These are phyloP conservation scores for Mycena capillaripes DNA, from an alignment of 768 basidiomycete species.

Conservation along the genomic window DNA sequence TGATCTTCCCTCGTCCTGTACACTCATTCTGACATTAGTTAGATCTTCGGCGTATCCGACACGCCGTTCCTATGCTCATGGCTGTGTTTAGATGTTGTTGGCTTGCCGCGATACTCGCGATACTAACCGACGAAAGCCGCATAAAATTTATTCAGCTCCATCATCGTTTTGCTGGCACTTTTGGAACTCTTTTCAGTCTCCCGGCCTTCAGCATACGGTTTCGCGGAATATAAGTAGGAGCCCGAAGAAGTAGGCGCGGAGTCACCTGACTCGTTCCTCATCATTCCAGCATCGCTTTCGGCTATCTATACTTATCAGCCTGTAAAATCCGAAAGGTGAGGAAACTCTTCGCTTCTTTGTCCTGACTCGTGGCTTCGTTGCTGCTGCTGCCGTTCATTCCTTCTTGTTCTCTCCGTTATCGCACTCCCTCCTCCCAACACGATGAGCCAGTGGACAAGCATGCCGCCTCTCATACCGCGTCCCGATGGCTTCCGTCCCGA, in stretches of 20 bases:
- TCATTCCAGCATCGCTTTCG: slow-evolving; percentile 9
- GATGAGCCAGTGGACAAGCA: neutral
- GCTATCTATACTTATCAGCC: neutral
- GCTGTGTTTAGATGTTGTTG: neutral
- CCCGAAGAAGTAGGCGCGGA: neutral
- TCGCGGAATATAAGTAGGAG: neutral
- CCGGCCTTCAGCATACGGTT: too few relatives aligned
- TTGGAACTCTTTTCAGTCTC: neutral
- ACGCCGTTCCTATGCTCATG: neutral
- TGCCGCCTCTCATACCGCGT: slow-evolving; percentile 3
- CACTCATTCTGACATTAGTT: slow-evolving; percentile 9
- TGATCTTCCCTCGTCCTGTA: neutral
- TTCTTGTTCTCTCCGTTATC: neutral
- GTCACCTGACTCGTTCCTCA: slow-evolving; percentile 14
- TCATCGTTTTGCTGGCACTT: neutral
- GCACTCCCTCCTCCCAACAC: neutral
- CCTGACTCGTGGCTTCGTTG: neutral
- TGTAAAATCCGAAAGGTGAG: neutral
- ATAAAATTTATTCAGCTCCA: neutral
- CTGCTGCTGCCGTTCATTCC: neutral
- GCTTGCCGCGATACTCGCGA: neutral
- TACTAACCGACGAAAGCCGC: neutral
- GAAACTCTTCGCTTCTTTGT: neutral
- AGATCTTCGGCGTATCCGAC: too few relatives aligned
- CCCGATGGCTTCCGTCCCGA: neutral